phyloP scores from a whole-genome alignment of 73 alveolate species.

The Paramecium biaurelia region DNA sequence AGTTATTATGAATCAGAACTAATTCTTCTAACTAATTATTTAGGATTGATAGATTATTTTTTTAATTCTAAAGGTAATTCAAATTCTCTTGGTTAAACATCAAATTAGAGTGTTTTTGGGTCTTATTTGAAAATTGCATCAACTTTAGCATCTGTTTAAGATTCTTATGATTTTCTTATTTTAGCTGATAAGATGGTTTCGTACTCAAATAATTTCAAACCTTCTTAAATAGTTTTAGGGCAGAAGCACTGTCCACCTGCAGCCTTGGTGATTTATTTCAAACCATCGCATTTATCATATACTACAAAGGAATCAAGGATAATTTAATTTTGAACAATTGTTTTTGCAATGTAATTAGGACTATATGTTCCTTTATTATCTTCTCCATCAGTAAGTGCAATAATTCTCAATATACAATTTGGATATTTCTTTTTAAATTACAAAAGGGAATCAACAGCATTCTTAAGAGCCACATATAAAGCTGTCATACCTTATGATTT shows the following conservation, averaged over 20 bases:
- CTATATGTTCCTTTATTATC: conserved; percentile 46
- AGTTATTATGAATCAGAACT: neutral
- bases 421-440: conserved; percentile 62
- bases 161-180: neutral
- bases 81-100: conserved; percentile 40
- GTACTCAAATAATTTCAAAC: conserved; percentile 63
- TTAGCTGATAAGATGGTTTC: conserved; percentile 65
- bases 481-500: conserved; percentile 60
- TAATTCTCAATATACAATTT: conserved; percentile 52
- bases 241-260: conserved; percentile 66
- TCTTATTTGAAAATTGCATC: neutral
- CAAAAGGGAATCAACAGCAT: conserved; percentile 43
- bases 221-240: conserved; percentile 57
- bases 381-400: conserved; percentile 70
- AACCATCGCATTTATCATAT: conserved; percentile 59
- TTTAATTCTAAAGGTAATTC: conserved; percentile 23
- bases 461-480: conserved; percentile 58
- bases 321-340: conserved; percentile 49
- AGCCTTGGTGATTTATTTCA: conserved; percentile 60
- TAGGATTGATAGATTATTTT: conserved; percentile 1
- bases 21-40: neutral
- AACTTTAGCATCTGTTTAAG: neutral
- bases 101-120: conserved; percentile 8
- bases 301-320: conserved; percentile 65
- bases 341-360: conserved; percentile 42